Evolutionary conservation across 78 protist species (phyloP).

Genomic region (Dictyostelium intermedium): DNA sequence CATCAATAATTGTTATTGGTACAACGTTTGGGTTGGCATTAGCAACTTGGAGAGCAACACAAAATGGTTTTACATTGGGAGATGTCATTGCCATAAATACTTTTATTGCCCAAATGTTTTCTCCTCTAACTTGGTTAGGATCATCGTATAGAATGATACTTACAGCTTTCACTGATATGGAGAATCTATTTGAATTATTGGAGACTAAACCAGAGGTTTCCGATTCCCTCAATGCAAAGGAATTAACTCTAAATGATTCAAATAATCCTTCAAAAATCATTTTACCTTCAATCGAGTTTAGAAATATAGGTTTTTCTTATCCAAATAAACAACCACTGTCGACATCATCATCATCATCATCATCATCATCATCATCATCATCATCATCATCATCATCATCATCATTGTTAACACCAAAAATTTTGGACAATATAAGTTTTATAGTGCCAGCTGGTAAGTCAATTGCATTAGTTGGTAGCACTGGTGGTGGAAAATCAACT

Average conservation of each 20-base stretch:
- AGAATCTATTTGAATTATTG: constrained; percentile 83
- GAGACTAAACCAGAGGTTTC: constrained; percentile 19
- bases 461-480: constrained; percentile 94
- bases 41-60: constrained; percentile 69
- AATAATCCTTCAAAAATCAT: not conserved
- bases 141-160: constrained; percentile 90
- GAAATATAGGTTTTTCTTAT: constrained; percentile 4
- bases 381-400: constrained; percentile 38
- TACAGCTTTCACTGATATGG: constrained; percentile 90
- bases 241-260: not conserved
- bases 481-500: constrained; percentile 97
- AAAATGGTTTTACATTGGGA: constrained; percentile 86
- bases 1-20: constrained; percentile 83
- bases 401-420: not conserved
- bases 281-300: not conserved
- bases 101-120: constrained; percentile 89
- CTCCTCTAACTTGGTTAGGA: constrained; percentile 93
- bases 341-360: not conserved
- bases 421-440: constrained; percentile 78
- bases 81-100: constrained; percentile 90
- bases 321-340: not conserved
- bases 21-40: constrained; percentile 82
- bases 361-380: constrained; percentile 11
- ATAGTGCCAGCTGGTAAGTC: constrained; percentile 80
- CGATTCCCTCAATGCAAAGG: not conserved